Evolutionary conservation across 106 monocot species (phyloP), one percentile per base, ranked within the genome.

Genomic region (Triglochin maritima): DNA sequence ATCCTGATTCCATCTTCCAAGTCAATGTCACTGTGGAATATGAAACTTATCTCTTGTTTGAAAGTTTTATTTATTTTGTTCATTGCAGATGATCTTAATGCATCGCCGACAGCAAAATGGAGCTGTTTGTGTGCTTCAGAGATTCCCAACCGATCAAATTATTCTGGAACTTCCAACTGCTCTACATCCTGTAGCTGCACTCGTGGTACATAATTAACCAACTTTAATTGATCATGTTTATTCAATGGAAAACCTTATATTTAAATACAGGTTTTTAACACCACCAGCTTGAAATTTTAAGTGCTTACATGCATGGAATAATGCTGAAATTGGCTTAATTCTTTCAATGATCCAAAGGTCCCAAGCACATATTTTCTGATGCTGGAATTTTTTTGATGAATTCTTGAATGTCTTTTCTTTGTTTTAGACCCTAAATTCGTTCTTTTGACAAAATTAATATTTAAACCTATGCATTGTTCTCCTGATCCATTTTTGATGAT

Each of bases 171-270:
- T 56, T 74, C 76, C 49, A 84, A 86, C 49, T 90, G 90, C 66
- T 90, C 86, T 55, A 58, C 84, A 57, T 79, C 86, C 14, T 90
- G 90, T 78, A 68, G 73, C 47, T 90, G 90, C 65, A 68, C 43
- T 16, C 81, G 74, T 82, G 87, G 90, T 91, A 84, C 14, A 66
- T n/a, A 3, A n/a, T 9, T 41, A 5, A 10, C 9, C 4, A 5
- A 57, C 54, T 42, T 60, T 52, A 42, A 15, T 65, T 59, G 46
- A 15, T 11, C 59, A 0, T 50, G 55, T 12, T 43, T 17, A 29
- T 68, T 54, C n/a, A 49, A 45, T 47, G 7, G 65, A 13, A 44
- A 29, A 29, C 29, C 29, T 29, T 29, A 29, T 29, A 0, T 29
- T 29, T 29, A 29, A 29, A 29, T 29, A 29, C 29, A 29, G 29